Percentiles rank a stretch among this genome's conserved stretches.
These are phyloP conservation scores for Cubamyces sp. DNA, from an alignment of 768 basidiomycete species.

Conservation along the genomic window DNA sequence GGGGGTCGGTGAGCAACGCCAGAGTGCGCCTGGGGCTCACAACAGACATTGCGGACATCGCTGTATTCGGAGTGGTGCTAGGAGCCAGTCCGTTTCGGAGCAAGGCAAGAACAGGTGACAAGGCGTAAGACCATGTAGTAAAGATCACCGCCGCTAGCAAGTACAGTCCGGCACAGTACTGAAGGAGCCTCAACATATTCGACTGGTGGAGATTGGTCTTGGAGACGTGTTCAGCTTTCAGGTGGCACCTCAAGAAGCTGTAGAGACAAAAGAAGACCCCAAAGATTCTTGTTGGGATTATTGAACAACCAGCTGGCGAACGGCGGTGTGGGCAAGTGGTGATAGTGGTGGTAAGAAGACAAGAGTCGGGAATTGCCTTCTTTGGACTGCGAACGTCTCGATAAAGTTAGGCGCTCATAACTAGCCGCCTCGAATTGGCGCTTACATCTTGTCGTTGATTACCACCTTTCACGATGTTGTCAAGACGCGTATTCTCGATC, in stretches of 20 bases:
- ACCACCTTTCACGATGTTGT: conserved; percentile 5
- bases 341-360: not conserved
- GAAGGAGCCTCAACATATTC: conserved; percentile 4
- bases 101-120: conserved; percentile 12
- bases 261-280: not conserved
- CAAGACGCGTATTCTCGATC: conserved; percentile 1
- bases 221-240: not conserved
- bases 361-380: conserved; percentile 18
- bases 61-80: not conserved
- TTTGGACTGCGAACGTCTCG: not conserved
- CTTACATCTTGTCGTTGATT: not conserved
- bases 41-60: not conserved
- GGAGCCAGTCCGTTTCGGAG: not conserved
- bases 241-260: not conserved
- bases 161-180: conserved; percentile 28
- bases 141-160: conserved; percentile 36
- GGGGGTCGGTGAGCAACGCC: conserved; percentile 4
- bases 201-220: not conserved
- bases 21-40: not conserved
- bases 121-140: conserved; percentile 35
- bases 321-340: not conserved
- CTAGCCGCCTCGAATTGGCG: no score
- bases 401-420: not conserved
- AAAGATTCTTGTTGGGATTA: not conserved
- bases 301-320: not conserved